A percentile compares a stretch with the other conserved stretches of the same genome.
phyloP scores from a whole-genome alignment of 176 grass and related monocot genomes.

The Oryza brachyantha region DNA sequence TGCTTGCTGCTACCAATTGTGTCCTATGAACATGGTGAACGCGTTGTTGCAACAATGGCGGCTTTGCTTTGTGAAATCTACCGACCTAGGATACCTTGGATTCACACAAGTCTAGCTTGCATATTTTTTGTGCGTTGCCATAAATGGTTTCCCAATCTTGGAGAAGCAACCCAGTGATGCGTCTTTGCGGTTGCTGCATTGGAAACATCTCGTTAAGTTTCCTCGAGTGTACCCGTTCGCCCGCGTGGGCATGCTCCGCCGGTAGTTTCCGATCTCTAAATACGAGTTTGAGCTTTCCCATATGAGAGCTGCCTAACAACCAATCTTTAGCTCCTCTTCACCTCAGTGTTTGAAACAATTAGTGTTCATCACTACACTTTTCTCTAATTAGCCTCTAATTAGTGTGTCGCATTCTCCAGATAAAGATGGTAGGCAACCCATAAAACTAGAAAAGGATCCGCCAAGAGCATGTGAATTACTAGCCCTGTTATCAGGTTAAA shows the following conservation, averaged over 20 bases:
- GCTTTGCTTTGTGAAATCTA: not conserved
- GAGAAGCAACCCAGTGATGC: not conserved
- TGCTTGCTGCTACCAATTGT: not conserved
- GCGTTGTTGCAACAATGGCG: not conserved
- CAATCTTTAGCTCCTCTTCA: not conserved
- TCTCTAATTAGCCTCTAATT: not conserved
- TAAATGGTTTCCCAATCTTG: not conserved
- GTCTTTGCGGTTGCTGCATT: not conserved
- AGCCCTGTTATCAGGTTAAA: too few species aligned
- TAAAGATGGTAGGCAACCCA: not conserved
- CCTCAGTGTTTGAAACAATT: not conserved
- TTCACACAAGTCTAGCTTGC: not conserved
- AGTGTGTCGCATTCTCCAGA: not conserved
- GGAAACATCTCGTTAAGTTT: conserved; percentile 34
- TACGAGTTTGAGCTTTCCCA: not conserved
- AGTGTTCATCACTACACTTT: not conserved
- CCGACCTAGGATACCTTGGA: not conserved
- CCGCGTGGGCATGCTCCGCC: conserved; percentile 5
- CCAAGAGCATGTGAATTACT: not conserved
- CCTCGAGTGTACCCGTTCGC: not conserved
- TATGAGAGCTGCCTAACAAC: not conserved
- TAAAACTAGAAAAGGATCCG: not conserved
- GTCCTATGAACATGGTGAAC: not conserved
- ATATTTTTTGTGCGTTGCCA: not conserved
- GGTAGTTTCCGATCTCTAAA: conserved; percentile 28